A percentile compares a stretch with the other conserved stretches of the same genome.
Evolutionary conservation across 2,329 filamentous ascomycete species (phyloP).

Genomic region (Fusarium dlaminii): DNA sequence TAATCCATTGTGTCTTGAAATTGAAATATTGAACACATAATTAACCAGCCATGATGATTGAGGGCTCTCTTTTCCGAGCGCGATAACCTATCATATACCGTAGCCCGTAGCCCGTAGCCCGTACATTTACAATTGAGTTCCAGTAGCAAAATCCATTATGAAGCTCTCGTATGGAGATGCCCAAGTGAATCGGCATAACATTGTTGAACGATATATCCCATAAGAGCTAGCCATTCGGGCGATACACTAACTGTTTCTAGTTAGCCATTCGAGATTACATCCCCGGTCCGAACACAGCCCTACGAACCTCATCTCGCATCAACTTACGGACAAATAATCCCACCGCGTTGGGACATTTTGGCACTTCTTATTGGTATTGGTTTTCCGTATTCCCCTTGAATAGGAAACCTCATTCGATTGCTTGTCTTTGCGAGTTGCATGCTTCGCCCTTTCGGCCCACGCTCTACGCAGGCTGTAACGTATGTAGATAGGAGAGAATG

Average conservation of each 20-base stretch:
- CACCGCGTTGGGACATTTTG: neutral
- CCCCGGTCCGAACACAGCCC: constrained; percentile 33
- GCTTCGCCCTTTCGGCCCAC: neutral
- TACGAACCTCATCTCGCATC: constrained; percentile 15
- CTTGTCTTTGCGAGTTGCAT: neutral
- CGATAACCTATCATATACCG: too few species aligned
- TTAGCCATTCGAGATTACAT: constrained; percentile 17
- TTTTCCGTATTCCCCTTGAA: neutral
- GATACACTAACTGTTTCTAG: neutral
- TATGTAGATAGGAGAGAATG: neutral
- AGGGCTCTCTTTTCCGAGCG: neutral
- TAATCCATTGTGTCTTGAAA: neutral
- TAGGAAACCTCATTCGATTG: constrained; percentile 37
- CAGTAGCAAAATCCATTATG: neutral
- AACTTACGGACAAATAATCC: constrained; percentile 4
- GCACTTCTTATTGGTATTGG: constrained; percentile 9
- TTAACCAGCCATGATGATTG: neutral
- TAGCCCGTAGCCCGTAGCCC: too few species aligned
- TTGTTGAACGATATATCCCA: neutral
- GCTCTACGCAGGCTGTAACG: neutral
- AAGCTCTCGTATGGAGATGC: neutral
- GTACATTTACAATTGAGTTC: neutral
- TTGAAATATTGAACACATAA: neutral
- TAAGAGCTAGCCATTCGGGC: constrained; percentile 9
- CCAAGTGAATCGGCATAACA: neutral